phyloP scores from a whole-genome alignment of 345 rosid genomes.

The Sonneratia caseolaris region DNA sequence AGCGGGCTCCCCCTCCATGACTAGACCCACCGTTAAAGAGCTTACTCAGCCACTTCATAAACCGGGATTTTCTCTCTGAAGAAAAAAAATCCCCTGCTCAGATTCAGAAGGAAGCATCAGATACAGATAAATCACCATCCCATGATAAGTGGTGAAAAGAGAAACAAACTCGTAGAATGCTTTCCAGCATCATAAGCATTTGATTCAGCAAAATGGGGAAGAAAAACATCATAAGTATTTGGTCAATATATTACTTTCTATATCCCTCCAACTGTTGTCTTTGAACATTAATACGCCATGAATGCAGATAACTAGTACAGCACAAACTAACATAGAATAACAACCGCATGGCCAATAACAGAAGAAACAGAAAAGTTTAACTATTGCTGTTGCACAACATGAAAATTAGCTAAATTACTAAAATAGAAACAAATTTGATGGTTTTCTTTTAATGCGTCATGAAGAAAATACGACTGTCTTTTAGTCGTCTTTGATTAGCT shows the following conservation, averaged over 20 bases:
- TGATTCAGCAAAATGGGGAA: too few species aligned
- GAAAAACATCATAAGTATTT: background rate
- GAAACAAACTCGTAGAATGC: background rate
- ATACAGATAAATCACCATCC: background rate
- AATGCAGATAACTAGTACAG: background rate
- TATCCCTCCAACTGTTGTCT: background rate
- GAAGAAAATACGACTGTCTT: background rate
- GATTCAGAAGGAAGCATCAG: background rate
- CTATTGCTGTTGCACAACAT: background rate
- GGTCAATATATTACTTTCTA: background rate
- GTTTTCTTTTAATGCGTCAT: background rate
- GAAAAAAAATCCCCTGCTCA: slow-evolving; percentile 69
- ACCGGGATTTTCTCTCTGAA: slow-evolving; percentile 70
- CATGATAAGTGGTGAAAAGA: background rate
- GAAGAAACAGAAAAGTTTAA: background rate
- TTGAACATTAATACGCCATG: background rate
- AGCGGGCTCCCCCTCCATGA: slow-evolving; percentile 33
- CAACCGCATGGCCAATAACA: background rate
- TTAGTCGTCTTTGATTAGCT: background rate
- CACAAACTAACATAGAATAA: background rate
- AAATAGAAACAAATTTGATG: background rate
- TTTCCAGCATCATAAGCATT: background rate
- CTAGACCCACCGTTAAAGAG: slow-evolving; percentile 55
- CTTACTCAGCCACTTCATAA: slow-evolving; percentile 89
- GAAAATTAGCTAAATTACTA: background rate